phyloP scores from a whole-genome alignment of 208 protist species.

The Leishmania braziliensis region DNA sequence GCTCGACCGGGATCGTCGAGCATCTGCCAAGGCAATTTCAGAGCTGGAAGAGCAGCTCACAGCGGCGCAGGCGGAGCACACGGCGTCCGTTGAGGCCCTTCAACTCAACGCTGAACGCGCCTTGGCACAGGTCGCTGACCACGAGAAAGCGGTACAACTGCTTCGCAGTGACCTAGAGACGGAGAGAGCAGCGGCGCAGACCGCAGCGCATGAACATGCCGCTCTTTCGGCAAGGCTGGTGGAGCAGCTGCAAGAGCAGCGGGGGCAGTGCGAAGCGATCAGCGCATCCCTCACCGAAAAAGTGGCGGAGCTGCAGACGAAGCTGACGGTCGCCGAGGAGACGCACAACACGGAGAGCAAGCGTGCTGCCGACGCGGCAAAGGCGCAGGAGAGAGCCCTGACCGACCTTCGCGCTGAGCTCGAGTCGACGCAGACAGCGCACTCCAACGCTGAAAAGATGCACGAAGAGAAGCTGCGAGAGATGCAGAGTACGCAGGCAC shows the following conservation, averaged over 20 bases:
- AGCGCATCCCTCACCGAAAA: conserved; percentile 5
- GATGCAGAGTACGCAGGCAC: neutral
- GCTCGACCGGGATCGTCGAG: neutral
- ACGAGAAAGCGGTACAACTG: conserved; percentile 5
- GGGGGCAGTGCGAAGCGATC: neutral
- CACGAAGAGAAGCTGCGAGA: conserved; percentile 5
- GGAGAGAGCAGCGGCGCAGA: conserved; percentile 2
- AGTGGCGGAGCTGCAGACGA: conserved; percentile 14
- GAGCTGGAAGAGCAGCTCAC: conserved; percentile 7
- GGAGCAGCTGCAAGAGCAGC: conserved; percentile 1
- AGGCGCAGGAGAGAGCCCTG: neutral
- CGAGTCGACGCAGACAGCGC: neutral
- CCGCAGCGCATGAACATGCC: neutral
- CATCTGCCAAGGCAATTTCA: neutral
- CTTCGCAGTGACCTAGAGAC: conserved; percentile 15
- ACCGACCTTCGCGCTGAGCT: conserved; percentile 2
- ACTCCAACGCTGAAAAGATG: neutral
- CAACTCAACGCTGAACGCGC: neutral
- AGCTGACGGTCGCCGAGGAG: conserved; percentile 4
- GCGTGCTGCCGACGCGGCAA: neutral
- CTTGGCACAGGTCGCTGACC: neutral
- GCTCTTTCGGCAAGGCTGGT: neutral
- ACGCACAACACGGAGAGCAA: neutral
- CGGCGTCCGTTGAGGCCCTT: neutral
- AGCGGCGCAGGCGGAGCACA: conserved; percentile 6